These are phyloP conservation scores for Camellia granthamiana DNA, from an alignment of 148 eudicot species.

Conservation along the genomic window DNA sequence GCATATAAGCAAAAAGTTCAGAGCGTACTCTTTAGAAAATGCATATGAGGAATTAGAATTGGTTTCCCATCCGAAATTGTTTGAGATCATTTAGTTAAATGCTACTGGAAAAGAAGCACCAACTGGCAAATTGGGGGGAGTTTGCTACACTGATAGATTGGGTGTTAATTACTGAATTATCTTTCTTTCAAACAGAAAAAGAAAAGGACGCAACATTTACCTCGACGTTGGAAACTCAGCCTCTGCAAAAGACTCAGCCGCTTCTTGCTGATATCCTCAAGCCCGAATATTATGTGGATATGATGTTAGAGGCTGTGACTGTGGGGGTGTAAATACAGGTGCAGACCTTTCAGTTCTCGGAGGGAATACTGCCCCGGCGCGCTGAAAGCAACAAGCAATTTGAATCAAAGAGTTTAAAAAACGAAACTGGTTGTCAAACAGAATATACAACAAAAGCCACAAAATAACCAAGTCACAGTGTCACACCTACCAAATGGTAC, in stretches of 20 bases:
- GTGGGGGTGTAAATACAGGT: conserved; percentile 92
- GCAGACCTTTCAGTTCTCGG: conserved; percentile 73
- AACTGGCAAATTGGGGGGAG: not conserved
- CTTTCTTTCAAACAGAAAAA: conserved; percentile 1
- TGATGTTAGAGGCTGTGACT: conserved; percentile 82
- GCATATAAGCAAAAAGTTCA: conserved; percentile 9
- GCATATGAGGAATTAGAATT: not conserved
- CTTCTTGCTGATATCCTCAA: conserved; percentile 47
- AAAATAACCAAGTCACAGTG: not conserved
- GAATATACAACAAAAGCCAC: not conserved
- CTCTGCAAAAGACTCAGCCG: conserved; percentile 67
- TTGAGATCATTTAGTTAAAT: not conserved
- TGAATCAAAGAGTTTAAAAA: not conserved
- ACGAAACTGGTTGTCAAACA: not conserved
- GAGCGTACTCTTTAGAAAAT: not conserved
- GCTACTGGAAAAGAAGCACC: not conserved
- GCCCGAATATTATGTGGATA: conserved; percentile 66
- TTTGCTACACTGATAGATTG: not conserved
- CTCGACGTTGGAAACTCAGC: conserved; percentile 83
- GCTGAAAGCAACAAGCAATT: conserved; percentile 45
- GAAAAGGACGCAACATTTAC: conserved; percentile 28
- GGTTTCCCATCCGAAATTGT: not conserved
- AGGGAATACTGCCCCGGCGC: conserved; percentile 89
- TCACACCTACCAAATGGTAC: not conserved
- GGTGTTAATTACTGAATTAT: not conserved